Conservation (phyloP, 148 eudicot species). For the Cornus controversa region DNA sequence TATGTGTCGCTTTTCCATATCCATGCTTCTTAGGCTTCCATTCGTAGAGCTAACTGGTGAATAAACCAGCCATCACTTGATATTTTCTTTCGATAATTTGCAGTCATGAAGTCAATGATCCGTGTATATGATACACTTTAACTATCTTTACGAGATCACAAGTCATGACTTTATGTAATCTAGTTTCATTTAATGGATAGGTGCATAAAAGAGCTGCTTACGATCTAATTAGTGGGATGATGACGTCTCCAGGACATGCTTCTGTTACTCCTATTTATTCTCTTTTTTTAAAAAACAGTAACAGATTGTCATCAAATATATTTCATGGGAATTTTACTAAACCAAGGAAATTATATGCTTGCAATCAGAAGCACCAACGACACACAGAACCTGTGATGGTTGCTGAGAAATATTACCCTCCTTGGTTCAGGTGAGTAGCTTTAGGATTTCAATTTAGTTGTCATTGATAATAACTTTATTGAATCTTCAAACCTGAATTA, state of each 20-base stretch:
- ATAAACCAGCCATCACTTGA: not conserved
- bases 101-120: not conserved
- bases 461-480: not conserved
- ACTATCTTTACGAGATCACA: not conserved
- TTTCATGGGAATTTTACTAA: slow-evolving; percentile 17
- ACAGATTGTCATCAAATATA: slow-evolving; percentile 35
- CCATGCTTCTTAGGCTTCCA: too few species aligned
- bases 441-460: not conserved
- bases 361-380: slow-evolving; percentile 29
- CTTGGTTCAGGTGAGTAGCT: slow-evolving; percentile 73
- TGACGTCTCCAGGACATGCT: slow-evolving; percentile 72
- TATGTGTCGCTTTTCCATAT: too few species aligned
- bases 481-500: not conserved
- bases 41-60: not conserved
- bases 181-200: slow-evolving; percentile 48
- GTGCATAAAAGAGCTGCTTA: slow-evolving; percentile 46
- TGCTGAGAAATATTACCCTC: slow-evolving; percentile 63
- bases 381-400: slow-evolving; percentile 51
- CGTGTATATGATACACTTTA: not conserved
- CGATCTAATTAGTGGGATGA: slow-evolving; percentile 62
- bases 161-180: slow-evolving; percentile 16
- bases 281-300: slow-evolving; percentile 41
- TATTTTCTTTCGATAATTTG: not conserved
- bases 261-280: slow-evolving; percentile 65
- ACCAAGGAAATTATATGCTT: slow-evolving; percentile 38